phyloP scores from a whole-genome alignment of 176 grass and related monocot species.

The Zea mays region DNA sequence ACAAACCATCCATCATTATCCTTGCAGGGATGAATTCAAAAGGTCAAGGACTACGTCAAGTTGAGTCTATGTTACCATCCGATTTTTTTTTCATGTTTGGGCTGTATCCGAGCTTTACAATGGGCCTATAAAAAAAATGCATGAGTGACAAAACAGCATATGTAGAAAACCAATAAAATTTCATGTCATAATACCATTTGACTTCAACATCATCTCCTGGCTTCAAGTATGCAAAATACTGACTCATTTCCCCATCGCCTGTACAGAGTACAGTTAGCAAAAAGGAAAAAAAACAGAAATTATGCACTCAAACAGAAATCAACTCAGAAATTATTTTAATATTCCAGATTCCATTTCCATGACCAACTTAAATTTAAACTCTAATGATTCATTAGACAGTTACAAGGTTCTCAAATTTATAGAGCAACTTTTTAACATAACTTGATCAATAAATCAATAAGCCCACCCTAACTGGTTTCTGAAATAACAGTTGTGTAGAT shows the following conservation, averaged over 20 bases:
- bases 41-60: background rate
- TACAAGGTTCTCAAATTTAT: constrained; percentile 6
- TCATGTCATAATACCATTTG: constrained; percentile 68
- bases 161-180: background rate
- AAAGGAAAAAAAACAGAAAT: background rate
- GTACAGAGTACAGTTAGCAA: constrained; percentile 37
- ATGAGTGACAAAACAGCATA: constrained; percentile 28
- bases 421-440: constrained; percentile 41
- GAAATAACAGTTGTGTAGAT: background rate
- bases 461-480: background rate
- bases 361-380: background rate
- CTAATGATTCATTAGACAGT: background rate
- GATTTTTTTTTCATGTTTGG: constrained; percentile 98
- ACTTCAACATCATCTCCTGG: constrained; percentile 92
- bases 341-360: background rate
- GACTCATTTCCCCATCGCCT: constrained; percentile 98
- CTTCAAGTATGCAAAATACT: constrained; percentile 83
- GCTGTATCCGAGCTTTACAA: constrained; percentile 96
- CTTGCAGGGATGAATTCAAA: constrained; percentile 22
- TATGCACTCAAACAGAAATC: constrained; percentile 14
- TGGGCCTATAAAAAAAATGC: constrained; percentile 54
- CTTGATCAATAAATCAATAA: constrained; percentile 55
- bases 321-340: constrained; percentile 11
- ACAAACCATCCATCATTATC: background rate
- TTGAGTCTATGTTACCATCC: constrained; percentile 74